Percentiles rank a stretch among this genome's conserved stretches.
phyloP scores from a whole-genome alignment of 228 moss, liverwort and hornwort genomes.

The Sphagnum fallax region DNA sequence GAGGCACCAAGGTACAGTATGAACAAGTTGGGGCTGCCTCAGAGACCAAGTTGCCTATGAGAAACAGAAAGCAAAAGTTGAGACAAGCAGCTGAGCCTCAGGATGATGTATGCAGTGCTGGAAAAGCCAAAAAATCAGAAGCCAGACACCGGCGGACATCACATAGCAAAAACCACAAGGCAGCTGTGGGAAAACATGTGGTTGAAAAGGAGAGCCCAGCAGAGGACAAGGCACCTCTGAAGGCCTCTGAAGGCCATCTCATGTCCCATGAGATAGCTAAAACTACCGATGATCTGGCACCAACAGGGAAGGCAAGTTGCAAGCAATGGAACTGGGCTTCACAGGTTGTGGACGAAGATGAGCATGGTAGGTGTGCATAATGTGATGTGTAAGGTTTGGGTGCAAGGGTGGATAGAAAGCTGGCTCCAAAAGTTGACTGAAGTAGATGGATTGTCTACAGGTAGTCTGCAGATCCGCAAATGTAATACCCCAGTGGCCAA shows the following conservation, averaged over 20 bases:
- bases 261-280: conserved; percentile 1
- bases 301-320: conserved; percentile 1
- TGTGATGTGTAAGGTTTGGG: background rate
- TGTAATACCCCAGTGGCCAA: too few relatives aligned
- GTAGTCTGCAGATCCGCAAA: too few relatives aligned
- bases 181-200: conserved; percentile 3
- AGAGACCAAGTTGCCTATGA: background rate
- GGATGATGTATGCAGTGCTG: conserved; percentile 6
- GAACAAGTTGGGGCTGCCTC: too few relatives aligned
- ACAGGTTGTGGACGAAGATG: background rate
- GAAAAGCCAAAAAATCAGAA: conserved; percentile 5
- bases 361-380: conserved; percentile 1
- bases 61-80: conserved; percentile 1
- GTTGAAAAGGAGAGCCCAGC: conserved; percentile 15
- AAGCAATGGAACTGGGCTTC: background rate
- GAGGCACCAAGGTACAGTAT: too few relatives aligned
- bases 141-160: conserved; percentile 2
- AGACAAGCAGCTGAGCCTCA: background rate
- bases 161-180: conserved; percentile 2
- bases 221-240: conserved; percentile 25
- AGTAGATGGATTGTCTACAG: background rate
- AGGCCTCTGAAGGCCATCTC: conserved; percentile 13
- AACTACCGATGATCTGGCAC: background rate
- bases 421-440: background rate
- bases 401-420: conserved; percentile 1